Evolutionary conservation across 1,284 basidiomycete species (phyloP).

Genomic region (Vanrija sp.): DNA sequence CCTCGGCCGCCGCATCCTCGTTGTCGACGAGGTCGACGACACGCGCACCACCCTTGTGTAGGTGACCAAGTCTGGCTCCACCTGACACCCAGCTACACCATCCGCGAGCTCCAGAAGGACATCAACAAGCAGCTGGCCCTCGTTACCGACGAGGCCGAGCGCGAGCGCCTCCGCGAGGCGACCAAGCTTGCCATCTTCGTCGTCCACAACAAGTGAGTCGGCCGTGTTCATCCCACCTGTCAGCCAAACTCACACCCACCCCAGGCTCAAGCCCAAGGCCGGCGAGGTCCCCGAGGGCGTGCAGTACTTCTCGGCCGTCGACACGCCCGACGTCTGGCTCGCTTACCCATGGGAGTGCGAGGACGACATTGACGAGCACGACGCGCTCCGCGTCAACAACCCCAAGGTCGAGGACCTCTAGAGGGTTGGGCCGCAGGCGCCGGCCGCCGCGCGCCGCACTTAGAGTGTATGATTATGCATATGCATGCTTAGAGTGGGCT

Average conservation of each 20-base stretch:
- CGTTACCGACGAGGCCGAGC: slow-evolving; percentile 63
- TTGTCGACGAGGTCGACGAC: slow-evolving; percentile 93
- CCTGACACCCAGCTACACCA: slow-evolving; percentile 64
- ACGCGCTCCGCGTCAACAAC: slow-evolving; percentile 34
- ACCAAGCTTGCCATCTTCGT: slow-evolving; percentile 88
- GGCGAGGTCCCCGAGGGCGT: slow-evolving; percentile 60
- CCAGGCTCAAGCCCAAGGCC: slow-evolving; percentile 68
- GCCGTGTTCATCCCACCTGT: too few species aligned
- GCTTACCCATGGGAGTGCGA: slow-evolving; percentile 50
- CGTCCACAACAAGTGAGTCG: slow-evolving; percentile 77
- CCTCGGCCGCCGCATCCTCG: slow-evolving; percentile 71
- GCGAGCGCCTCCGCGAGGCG: slow-evolving; percentile 58
- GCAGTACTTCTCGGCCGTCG: slow-evolving; percentile 47
- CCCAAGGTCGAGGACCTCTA: slow-evolving; percentile 9
- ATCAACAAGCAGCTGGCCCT: slow-evolving; percentile 65
- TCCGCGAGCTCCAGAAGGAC: slow-evolving; percentile 80
- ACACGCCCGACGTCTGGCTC: slow-evolving; percentile 50
- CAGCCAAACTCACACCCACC: background rate
- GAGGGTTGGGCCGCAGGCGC: too few species aligned
- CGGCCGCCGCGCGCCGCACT: too few species aligned
- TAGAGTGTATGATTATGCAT: too few species aligned
- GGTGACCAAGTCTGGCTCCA: slow-evolving; percentile 27
- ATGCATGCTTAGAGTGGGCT: too few species aligned
- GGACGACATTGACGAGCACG: slow-evolving; percentile 45
- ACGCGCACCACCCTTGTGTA: slow-evolving; percentile 83